Conservation (phyloP, 192 early-diverging fungal species). For the Mortierella antarctica region DNA sequence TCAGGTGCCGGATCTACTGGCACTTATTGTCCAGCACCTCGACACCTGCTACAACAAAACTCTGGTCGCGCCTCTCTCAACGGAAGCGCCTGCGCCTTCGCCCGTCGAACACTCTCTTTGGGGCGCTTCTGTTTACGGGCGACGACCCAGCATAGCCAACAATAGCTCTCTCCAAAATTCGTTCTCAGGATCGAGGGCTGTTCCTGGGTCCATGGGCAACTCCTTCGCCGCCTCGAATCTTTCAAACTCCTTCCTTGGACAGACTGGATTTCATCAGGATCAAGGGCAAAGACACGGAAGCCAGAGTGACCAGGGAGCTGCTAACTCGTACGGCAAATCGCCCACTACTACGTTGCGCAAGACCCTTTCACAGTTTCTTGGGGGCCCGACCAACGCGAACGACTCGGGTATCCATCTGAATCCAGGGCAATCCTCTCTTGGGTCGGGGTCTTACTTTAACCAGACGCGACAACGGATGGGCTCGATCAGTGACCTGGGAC, state of each 20-base stretch:
- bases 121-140: conserved; percentile 23
- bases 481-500: conserved; percentile 42
- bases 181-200: conserved; percentile 31
- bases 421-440: conserved; percentile 13
- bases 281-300: conserved; percentile 5
- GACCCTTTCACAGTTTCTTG: conserved; percentile 25
- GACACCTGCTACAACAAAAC: conserved; percentile 42
- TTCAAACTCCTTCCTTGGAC: not conserved
- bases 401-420: conserved; percentile 13
- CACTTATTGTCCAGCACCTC: conserved; percentile 40
- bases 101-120: conserved; percentile 45
- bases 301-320: conserved; percentile 13
- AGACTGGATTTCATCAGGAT: not conserved
- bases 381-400: not conserved
- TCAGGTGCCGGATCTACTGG: conserved; percentile 29
- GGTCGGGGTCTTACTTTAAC: conserved; percentile 17
- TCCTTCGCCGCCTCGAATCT: not conserved
- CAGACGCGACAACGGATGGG: conserved; percentile 47
- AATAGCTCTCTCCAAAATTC: conserved; percentile 33
- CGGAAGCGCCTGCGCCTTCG: conserved; percentile 49
- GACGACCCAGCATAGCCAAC: conserved; percentile 24
- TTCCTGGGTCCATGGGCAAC: conserved; percentile 30
- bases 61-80: conserved; percentile 34
- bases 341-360: conserved; percentile 42
- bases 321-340: conserved; percentile 42